Percentiles rank a stretch among this genome's conserved stretches.
These are phyloP conservation scores for Amphirosellinia nigrospora DNA, from an alignment of 495 filamentous ascomycete genomes.

Conservation along the genomic window DNA sequence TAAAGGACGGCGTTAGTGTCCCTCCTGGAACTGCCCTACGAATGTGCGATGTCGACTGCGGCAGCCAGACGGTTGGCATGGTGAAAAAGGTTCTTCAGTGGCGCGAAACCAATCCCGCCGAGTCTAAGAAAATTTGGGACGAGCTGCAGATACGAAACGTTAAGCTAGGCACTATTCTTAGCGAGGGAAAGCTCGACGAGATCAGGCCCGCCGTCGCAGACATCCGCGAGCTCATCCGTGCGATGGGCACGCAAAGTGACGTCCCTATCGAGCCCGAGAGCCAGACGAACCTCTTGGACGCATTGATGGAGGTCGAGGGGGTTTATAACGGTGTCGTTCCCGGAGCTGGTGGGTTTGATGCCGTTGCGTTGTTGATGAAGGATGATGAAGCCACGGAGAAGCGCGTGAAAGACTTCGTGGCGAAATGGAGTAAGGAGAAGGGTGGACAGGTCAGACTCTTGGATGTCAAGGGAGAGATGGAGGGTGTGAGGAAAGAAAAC, in stretches of 20 bases:
- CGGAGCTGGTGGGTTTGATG: conserved; percentile 94
- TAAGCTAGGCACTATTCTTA: conserved; percentile 67
- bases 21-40: conserved; percentile 78
- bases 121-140: conserved; percentile 73
- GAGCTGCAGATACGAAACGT: conserved; percentile 77
- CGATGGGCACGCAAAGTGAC: conserved; percentile 73
- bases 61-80: conserved; percentile 92
- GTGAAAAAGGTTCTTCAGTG: conserved; percentile 88
- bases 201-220: conserved; percentile 44
- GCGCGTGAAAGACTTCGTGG: conserved; percentile 67
- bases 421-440: conserved; percentile 68
- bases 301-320: conserved; percentile 69
- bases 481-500: conserved; percentile 76
- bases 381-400: conserved; percentile 72
- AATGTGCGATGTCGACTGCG: conserved; percentile 96
- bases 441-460: conserved; percentile 78
- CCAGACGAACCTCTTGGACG: conserved; percentile 85
- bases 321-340: conserved; percentile 92
- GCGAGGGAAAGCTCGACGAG: conserved; percentile 45
- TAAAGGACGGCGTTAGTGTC: conserved; percentile 70
- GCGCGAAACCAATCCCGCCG: conserved; percentile 70
- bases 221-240: conserved; percentile 64
- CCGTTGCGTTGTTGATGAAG: conserved; percentile 77
- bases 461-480: conserved; percentile 83
- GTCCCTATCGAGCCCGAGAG: conserved; percentile 91